Evolutionary conservation across 2,329 filamentous ascomycete species (phyloP).

Genomic region (Hymenoscyphus scutula): DNA sequence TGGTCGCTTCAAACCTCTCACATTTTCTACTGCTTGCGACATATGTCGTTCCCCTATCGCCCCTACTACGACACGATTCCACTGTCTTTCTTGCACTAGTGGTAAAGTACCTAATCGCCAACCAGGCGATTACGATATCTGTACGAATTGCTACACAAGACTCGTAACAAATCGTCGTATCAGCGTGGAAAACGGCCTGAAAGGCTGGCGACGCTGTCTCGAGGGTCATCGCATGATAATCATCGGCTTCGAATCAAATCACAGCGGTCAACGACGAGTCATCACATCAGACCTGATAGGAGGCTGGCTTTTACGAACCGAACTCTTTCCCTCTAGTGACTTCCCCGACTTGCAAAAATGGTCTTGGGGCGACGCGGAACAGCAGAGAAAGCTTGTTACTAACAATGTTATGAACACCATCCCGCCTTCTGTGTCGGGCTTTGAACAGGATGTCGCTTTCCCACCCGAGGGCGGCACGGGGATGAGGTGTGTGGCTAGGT

Average conservation of each 20-base stretch:
- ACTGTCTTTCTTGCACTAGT: conserved; percentile 73
- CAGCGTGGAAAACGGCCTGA: conserved; percentile 69
- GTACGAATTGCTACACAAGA: conserved; percentile 70
- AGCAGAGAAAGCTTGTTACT: conserved; percentile 48
- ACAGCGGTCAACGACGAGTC: conserved; percentile 64
- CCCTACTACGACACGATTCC: conserved; percentile 67
- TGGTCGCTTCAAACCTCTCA: conserved; percentile 61
- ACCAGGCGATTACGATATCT: conserved; percentile 83
- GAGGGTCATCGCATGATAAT: conserved; percentile 82
- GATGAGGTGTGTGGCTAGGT: conserved; percentile 60
- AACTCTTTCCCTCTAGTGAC: conserved; percentile 40
- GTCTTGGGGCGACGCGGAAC: conserved; percentile 46
- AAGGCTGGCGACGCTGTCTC: conserved; percentile 81
- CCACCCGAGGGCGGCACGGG: conserved; percentile 77
- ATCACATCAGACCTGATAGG: conserved; percentile 75
- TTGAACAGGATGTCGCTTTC: conserved; percentile 43
- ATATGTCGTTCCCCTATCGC: conserved; percentile 72
- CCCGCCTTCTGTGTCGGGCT: conserved; percentile 18
- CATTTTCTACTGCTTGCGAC: conserved; percentile 75
- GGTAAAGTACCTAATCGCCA: conserved; percentile 48
- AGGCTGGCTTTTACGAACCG: conserved; percentile 65
- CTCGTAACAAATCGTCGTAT: conserved; percentile 64
- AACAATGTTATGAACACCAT: conserved; percentile 48
- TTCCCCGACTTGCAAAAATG: conserved; percentile 45
- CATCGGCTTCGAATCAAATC: conserved; percentile 69